Evolutionary conservation across 441 rosid genomes (phyloP).

Genomic region (Corymbia calophylla): DNA sequence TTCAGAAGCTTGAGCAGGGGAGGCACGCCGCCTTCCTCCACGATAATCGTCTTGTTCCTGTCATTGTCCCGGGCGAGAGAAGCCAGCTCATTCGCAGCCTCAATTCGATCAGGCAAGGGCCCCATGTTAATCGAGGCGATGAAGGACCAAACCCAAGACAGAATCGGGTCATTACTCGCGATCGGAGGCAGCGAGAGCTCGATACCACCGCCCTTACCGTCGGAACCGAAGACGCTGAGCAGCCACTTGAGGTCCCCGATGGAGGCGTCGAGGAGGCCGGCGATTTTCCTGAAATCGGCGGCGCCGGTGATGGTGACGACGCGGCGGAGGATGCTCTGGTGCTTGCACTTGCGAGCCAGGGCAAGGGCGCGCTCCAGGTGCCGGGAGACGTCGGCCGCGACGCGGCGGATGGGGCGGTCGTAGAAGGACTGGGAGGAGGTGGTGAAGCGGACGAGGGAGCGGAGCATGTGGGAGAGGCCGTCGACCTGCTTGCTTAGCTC

Average conservation of each 20-base stretch:
- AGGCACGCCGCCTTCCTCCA: conserved; percentile 59
- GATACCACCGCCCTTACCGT: conserved; percentile 28
- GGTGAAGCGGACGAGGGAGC: conserved; percentile 39
- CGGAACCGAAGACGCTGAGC: conserved; percentile 35
- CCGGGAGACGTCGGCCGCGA: conserved; percentile 39
- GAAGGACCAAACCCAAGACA: conserved; percentile 63
- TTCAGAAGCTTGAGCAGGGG: conserved; percentile 47
- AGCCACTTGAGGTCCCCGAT: conserved; percentile 57
- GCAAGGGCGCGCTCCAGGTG: conserved; percentile 43
- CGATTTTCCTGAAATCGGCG: conserved; percentile 44
- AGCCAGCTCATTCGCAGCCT: conserved; percentile 48
- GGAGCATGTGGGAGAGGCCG: conserved; percentile 45
- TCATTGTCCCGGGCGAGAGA: conserved; percentile 49
- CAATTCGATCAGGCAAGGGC: conserved; percentile 31
- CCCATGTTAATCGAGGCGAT: conserved; percentile 46
- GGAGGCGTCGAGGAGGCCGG: conserved; percentile 36
- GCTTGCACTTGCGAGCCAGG: conserved; percentile 44
- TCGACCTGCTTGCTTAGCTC: conserved; percentile 38
- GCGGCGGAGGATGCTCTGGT: conserved; percentile 36
- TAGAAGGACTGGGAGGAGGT: conserved; percentile 30
- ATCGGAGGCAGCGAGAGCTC: conserved; percentile 55
- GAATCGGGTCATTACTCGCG: conserved; percentile 57
- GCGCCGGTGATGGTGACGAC: conserved; percentile 45
- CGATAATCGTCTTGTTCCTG: conserved; percentile 54
- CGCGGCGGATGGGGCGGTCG: conserved; percentile 48